Conservation (phyloP, 2,329 filamentous ascomycete genomes). For the Ceratocystis cubensis region DNA sequence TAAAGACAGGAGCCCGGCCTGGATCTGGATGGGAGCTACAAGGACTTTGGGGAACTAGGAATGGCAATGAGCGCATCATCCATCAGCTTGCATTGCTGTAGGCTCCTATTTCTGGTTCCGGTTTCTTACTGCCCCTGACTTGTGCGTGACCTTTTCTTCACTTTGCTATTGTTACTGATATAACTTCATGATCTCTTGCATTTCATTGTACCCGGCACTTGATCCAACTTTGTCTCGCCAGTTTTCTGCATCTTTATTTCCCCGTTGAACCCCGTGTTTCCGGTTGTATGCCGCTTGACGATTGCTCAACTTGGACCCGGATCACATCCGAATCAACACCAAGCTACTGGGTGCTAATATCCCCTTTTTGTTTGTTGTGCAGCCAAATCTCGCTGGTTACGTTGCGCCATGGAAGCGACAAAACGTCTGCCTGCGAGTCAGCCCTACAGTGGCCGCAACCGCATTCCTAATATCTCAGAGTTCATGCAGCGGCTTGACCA, state of each 20-base stretch:
- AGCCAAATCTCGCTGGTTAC: background rate
- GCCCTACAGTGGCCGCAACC: conserved; percentile 73
- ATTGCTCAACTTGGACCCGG: background rate
- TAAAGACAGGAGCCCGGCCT: background rate
- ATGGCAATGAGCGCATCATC: background rate
- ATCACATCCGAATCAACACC: background rate
- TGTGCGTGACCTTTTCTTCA: background rate
- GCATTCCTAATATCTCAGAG: conserved; percentile 75
- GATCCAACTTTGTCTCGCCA: background rate
- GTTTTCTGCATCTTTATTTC: background rate
- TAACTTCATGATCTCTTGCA: background rate
- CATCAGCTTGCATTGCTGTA: no score
- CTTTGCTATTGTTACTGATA: background rate
- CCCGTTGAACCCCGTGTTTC: background rate
- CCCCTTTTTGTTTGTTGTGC: background rate
- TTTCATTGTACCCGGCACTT: background rate
- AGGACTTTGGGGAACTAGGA: background rate
- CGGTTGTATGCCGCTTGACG: background rate
- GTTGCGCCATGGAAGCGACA: conserved; percentile 30
- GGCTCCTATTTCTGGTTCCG: background rate
- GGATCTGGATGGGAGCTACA: background rate
- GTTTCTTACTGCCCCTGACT: background rate
- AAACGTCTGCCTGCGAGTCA: conserved; percentile 40
- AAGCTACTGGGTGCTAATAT: background rate
- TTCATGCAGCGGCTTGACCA: conserved; percentile 68